Percentiles rank a stretch among this genome's conserved stretches.
Conservation (phyloP, 179 eudicot species). For the Gypsophila paniculata region DNA sequence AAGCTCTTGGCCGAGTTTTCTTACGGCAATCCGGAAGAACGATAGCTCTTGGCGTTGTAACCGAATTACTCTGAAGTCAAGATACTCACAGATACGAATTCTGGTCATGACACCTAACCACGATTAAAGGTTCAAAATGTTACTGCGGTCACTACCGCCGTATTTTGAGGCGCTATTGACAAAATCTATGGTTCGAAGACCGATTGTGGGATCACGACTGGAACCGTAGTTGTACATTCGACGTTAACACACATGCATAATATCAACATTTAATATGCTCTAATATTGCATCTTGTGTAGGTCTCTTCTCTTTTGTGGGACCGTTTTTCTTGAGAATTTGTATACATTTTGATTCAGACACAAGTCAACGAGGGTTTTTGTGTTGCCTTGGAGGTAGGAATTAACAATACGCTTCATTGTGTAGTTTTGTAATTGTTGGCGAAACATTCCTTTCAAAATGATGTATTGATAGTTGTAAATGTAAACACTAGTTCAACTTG, state of each 20-base stretch:
- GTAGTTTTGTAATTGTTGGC: not conserved
- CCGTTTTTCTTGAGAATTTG: too few species aligned
- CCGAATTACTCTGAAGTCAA: constrained; percentile 39
- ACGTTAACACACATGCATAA: not conserved
- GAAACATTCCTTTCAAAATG: constrained; percentile 8
- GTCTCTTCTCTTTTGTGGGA: too few species aligned
- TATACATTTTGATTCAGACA: not conserved
- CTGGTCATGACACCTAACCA: not conserved
- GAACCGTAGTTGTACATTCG: not conserved
- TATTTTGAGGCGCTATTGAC: not conserved
- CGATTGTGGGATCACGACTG: not conserved
- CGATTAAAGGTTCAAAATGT: not conserved
- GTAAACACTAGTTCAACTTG: not conserved
- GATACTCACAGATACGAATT: not conserved
- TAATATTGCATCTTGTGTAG: too few species aligned
- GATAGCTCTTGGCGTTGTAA: constrained; percentile 73
- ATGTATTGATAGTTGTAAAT: not conserved
- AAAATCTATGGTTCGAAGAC: not conserved
- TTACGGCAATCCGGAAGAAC: constrained; percentile 84
- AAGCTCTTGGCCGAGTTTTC: constrained; percentile 76
- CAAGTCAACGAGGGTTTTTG: not conserved
- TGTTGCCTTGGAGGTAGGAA: not conserved
- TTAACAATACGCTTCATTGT: not conserved
- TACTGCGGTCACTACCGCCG: not conserved
- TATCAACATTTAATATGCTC: too few species aligned